Conservation (phyloP, 345 rosid species). For the Psidium friedrichsthalianum region DNA sequence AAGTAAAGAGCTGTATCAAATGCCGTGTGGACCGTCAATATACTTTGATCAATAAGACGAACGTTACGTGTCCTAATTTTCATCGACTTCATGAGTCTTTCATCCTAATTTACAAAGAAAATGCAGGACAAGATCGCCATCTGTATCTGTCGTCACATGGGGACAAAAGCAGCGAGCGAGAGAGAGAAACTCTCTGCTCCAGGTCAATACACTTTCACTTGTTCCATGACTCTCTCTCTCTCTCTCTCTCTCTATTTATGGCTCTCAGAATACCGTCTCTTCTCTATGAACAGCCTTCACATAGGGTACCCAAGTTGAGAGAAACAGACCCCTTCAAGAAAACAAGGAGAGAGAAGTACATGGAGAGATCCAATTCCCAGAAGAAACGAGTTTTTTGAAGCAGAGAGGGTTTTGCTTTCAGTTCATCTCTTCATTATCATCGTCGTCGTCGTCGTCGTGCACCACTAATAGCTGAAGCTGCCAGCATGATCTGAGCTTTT, state of each 20-base stretch:
- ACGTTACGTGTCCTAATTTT: not conserved
- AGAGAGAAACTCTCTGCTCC: not conserved
- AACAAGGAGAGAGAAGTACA: not conserved
- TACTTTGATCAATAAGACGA: not conserved
- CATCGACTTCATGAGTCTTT: not conserved
- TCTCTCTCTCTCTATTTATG: not conserved
- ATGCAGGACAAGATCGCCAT: not conserved
- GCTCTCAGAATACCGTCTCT: not conserved
- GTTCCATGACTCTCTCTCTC: too few relatives aligned
- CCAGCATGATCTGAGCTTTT: constrained; percentile 67
- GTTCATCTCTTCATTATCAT: not conserved
- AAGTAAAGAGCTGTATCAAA: not conserved
- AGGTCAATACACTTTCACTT: too few relatives aligned
- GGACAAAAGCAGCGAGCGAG: not conserved
- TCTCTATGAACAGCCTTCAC: not conserved
- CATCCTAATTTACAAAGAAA: not conserved
- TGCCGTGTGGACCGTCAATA: not conserved
- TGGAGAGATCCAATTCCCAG: not conserved
- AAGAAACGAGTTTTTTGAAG: not conserved
- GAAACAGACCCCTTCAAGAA: not conserved
- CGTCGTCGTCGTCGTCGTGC: constrained; percentile 6
- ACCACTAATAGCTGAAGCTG: constrained; percentile 52
- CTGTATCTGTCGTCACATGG: not conserved
- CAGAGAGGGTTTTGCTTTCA: not conserved
- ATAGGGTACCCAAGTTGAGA: not conserved